Evolutionary conservation across 2,329 filamentous ascomycete genomes (phyloP).

Genomic region (Hortaea werneckii): DNA sequence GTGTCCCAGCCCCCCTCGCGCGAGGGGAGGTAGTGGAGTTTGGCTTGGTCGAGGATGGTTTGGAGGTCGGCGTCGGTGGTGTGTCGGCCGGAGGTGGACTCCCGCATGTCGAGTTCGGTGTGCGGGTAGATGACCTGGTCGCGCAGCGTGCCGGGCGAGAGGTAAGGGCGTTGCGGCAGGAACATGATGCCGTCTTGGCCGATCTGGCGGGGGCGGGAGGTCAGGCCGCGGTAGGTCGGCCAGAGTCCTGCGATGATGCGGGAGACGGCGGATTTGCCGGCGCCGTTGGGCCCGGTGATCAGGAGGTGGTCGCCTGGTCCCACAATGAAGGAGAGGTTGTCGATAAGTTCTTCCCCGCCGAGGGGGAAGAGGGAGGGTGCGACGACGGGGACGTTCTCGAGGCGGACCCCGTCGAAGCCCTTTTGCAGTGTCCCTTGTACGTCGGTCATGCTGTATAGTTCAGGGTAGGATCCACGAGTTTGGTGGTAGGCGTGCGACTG

Average conservation of each 20-base stretch:
- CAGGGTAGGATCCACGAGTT: conserved; percentile 54
- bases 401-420: conserved; percentile 85
- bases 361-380: conserved; percentile 80
- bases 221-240: conserved; percentile 89
- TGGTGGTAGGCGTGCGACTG: conserved; percentile 81
- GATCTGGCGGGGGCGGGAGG: conserved; percentile 70
- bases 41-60: conserved; percentile 68
- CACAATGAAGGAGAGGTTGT: conserved; percentile 80
- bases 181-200: conserved; percentile 88
- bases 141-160: conserved; percentile 81
- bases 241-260: conserved; percentile 85
- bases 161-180: conserved; percentile 83
- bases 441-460: conserved; percentile 82
- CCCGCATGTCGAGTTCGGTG: conserved; percentile 85
- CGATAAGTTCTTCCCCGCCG: conserved; percentile 83
- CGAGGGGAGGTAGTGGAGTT: conserved; percentile 77
- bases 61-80: conserved; percentile 61
- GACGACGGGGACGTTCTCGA: conserved; percentile 88
- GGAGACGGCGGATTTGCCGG: conserved; percentile 82
- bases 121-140: conserved; percentile 98
- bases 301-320: conserved; percentile 85
- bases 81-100: conserved; percentile 57
- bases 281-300: conserved; percentile 89
- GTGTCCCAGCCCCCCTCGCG: conserved; percentile 96
- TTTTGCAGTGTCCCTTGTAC: conserved; percentile 88